Evolutionary conservation across 371 early-diverging fungal genomes (phyloP), one percentile per base, ranked within the genome.

Genomic region (Mucor plumbeus): DNA sequence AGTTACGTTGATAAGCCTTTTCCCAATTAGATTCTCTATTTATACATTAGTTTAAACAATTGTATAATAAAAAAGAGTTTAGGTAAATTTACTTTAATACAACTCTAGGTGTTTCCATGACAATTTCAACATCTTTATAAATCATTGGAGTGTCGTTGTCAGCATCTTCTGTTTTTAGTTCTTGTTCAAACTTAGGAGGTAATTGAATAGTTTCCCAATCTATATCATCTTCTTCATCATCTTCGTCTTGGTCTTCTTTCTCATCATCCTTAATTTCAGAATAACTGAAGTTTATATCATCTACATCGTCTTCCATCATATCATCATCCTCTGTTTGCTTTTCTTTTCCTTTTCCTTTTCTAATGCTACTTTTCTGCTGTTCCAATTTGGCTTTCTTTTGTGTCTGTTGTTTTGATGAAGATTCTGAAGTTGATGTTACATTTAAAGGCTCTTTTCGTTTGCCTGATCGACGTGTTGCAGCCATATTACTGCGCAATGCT

Each of bases 61-160:
- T 4, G 7, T 6, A 38, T 38, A 38, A 11, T 9, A 38, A 38
- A 7, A 36, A 34, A 35, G 5, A n/a, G 21, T 39, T 4, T 38
- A 2, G 26, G 17, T 13, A 41, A 35, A 33, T 35, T 14, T 76
- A 78, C 81, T 74, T 81, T 34, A 69, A 39, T 0, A 70, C 65
- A 19, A 69, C 67, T 34, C 21, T 17, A n/a, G 81, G 68, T 4
- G 73, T 54, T 59, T 79, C 75, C 48, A 83, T 73, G 0, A 74
- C 70, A 47, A 83, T 71, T 43, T 83, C 79, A 3, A 83, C 75
- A 65, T 83, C 83, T 0, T 75, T 68, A 38, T 82, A 82, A 0
- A 60, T 35, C 4, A 33, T 26, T 21, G 14, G 19, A 9, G 15
- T 7, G 44, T 38, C 19, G n/a, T 34, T 7, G 2, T 35, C 54